Evolutionary conservation across 306 rosid genomes (phyloP).

Genomic region (Lotus japonicus): DNA sequence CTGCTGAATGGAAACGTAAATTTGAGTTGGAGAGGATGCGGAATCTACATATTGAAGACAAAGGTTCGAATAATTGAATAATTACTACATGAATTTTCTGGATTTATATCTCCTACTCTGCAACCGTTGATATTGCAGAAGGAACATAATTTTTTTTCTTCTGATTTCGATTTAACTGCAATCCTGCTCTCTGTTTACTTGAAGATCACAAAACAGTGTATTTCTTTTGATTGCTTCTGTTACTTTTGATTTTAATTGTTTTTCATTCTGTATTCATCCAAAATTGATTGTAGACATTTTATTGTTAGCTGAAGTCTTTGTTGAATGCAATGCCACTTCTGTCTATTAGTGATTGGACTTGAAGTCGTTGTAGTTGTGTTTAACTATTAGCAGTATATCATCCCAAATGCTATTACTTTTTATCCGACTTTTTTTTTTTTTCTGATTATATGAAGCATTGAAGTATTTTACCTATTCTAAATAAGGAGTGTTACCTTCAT

Average conservation of each 20-base stretch:
- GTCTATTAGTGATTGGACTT: too few relatives aligned
- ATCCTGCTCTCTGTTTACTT: neutral
- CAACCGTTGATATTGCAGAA: neutral
- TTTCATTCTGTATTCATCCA: neutral
- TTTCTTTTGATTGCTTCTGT: conserved; percentile 1
- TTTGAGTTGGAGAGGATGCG: conserved; percentile 74
- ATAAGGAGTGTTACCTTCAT: neutral
- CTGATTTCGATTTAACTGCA: conserved; percentile 9
- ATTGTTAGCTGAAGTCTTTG: too few relatives aligned
- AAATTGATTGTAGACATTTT: neutral
- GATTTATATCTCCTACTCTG: neutral
- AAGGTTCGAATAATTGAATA: conserved; percentile 43
- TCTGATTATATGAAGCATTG: neutral
- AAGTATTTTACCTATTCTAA: neutral
- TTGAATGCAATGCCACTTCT: too few relatives aligned
- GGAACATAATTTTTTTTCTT: neutral
- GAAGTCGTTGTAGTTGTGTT: too few relatives aligned
- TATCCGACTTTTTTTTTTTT: neutral
- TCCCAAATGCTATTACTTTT: too few relatives aligned
- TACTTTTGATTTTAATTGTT: neutral
- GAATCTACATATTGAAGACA: conserved; percentile 50
- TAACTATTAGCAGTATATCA: too few relatives aligned
- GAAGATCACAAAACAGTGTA: neutral
- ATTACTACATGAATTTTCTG: conserved; percentile 1
- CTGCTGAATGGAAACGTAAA: conserved; percentile 95